Evolutionary conservation across 2,329 filamentous ascomycete species (phyloP), one percentile per base, ranked within the genome.

Genomic region (Pochonia chlamydosporia): DNA sequence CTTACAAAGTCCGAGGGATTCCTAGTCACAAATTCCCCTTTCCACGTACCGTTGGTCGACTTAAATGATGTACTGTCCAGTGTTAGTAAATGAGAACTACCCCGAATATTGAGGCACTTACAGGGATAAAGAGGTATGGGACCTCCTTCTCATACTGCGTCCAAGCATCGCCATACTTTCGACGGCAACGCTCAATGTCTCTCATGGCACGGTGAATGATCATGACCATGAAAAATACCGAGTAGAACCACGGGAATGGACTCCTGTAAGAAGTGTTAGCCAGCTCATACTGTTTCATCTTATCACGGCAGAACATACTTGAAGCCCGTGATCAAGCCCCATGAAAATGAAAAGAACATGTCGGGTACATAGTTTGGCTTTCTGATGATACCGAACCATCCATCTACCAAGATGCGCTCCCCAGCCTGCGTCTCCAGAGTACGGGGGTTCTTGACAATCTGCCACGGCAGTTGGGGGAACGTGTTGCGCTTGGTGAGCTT

Each of bases 401-500:
- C 90, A 60, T 93, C 88, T 26, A 84, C 82, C 40, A 95, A 73
- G 49, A 96, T 82, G 51, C 81, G 82, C 59, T 89, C 86, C 46
- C 82, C 78, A 40, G 81, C 75, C 10, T 46, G 30, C 2, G 86
- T 87, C 48, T 75, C 76, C 64, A 95, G 90, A 35, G 78, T 82
- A 64, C 84, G 82, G 30, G 89, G 89, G 68, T 95, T 91, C 56
- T 87, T 69, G 50, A 95, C 68, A 7, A 82, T 83, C 65, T 87
- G 87, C 84, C 88, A 96, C 11, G 89, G 89, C n/a, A 95, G 77
- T 66, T 91, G 87, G 4, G 90, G 90, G 72, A 95, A 95, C 3
- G 89, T 84, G 58, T 84, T 87, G 57, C 89, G 85, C 63, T 81
- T 73, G 43, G 84, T 67, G 40, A 77, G 62, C 33, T 81, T 82